phyloP scores from a whole-genome alignment of 176 grass and related monocot species.

The Poa annua region DNA sequence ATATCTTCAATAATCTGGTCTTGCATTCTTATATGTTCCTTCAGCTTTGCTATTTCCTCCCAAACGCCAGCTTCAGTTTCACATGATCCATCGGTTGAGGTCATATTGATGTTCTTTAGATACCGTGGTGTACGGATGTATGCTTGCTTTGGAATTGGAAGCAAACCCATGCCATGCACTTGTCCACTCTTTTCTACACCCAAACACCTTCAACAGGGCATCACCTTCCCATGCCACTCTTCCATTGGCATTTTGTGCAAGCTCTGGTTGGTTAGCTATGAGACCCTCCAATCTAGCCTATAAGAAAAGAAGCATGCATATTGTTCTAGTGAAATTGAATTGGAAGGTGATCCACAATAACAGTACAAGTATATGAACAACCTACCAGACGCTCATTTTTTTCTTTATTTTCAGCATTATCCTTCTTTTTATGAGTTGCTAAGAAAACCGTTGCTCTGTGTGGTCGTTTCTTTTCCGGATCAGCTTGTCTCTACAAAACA shows the following conservation, averaged over 20 bases:
- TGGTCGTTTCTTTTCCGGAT: no score
- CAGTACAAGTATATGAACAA: neutral
- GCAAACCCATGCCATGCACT: slow-evolving; percentile 2
- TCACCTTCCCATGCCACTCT: slow-evolving; percentile 43
- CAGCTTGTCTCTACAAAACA: no score
- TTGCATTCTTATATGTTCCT: neutral
- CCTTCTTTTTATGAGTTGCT: neutral
- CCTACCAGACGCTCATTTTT: neutral
- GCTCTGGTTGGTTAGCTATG: neutral
- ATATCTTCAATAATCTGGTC: neutral
- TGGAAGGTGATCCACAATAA: neutral
- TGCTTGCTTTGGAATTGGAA: neutral
- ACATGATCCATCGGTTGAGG: neutral
- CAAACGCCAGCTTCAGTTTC: neutral
- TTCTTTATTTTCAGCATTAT: neutral
- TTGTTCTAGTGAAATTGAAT: neutral
- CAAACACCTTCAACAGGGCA: slow-evolving; percentile 32
- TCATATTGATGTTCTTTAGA: neutral
- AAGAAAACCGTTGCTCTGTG: neutral
- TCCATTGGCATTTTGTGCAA: slow-evolving; percentile 3
- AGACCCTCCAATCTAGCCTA: slow-evolving; percentile 1
- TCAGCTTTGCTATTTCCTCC: neutral
- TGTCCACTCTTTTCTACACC: slow-evolving; percentile 14
- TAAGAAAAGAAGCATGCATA: neutral
- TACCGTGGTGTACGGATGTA: neutral